Percentiles rank a stretch among this genome's conserved stretches.
Evolutionary conservation across 129 eudicot species (phyloP).

Genomic region (Tagetes patula): DNA sequence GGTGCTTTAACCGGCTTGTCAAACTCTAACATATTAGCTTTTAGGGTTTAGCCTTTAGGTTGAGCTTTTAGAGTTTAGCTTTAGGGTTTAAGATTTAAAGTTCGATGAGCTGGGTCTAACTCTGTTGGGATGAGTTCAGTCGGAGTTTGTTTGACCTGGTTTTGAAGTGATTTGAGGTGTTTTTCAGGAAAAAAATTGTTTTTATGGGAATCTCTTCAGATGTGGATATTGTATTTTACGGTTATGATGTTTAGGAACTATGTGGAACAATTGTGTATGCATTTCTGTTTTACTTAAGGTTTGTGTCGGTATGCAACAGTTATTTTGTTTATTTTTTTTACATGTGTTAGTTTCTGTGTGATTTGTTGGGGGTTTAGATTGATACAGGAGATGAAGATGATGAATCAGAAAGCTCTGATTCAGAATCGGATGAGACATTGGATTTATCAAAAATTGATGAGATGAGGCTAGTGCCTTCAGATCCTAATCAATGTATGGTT

Average conservation of each 20-base stretch:
- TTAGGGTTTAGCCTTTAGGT: too few species aligned
- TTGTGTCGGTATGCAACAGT: neutral
- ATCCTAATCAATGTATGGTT: constrained; percentile 68
- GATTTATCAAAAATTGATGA: constrained; percentile 69
- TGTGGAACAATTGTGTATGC: neutral
- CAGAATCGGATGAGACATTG: constrained; percentile 46
- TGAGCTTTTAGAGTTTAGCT: too few species aligned
- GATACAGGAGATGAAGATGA: constrained; percentile 60
- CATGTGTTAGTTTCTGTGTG: neutral
- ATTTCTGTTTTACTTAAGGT: neutral
- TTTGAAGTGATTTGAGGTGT: too few species aligned
- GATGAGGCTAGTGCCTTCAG: constrained; percentile 87
- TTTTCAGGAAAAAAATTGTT: too few species aligned
- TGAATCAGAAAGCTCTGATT: constrained; percentile 64
- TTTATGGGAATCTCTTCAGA: too few species aligned
- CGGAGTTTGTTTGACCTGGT: too few species aligned
- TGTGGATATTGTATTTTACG: too few species aligned
- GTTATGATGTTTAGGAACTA: neutral
- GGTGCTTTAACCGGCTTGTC: too few species aligned
- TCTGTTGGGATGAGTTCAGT: too few species aligned
- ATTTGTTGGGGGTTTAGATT: constrained; percentile 42
- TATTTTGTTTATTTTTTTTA: neutral
- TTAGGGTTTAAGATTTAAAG: too few species aligned
- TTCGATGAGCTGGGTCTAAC: too few species aligned
- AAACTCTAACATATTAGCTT: too few species aligned